phyloP scores from a whole-genome alignment of 2,329 filamentous ascomycete genomes.

The Sporothrix euskadiensis region DNA sequence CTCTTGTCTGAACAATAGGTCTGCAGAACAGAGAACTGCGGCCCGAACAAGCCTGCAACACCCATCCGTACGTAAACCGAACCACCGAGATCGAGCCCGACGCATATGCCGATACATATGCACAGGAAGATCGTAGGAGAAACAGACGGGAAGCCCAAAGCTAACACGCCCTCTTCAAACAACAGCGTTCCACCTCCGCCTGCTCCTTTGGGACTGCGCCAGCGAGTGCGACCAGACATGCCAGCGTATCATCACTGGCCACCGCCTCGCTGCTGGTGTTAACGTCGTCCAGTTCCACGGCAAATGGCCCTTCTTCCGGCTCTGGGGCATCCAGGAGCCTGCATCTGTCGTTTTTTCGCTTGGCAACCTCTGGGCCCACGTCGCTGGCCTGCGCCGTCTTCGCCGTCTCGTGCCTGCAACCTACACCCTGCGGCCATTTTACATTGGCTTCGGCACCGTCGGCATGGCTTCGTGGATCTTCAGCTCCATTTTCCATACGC shows the following conservation, averaged over 20 bases:
- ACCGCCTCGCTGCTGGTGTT: conserved; percentile 64
- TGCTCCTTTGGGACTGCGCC: conserved; percentile 89
- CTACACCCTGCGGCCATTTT: conserved; percentile 79
- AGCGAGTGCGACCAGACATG: conserved; percentile 97
- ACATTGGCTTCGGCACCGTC: conserved; percentile 75
- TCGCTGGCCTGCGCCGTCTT: conserved; percentile 70
- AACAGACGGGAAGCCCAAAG: background rate
- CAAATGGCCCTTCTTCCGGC: conserved; percentile 94
- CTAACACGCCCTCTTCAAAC: background rate
- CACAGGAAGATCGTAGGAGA: background rate
- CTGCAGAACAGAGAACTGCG: conserved; percentile 79
- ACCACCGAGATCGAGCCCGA: background rate
- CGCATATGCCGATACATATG: background rate
- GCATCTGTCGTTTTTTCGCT: conserved; percentile 91
- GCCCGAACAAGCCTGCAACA: conserved; percentile 56
- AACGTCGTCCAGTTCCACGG: conserved; percentile 91
- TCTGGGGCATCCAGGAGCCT: conserved; percentile 92
- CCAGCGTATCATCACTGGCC: conserved; percentile 84
- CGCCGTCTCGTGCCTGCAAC: conserved; percentile 66
- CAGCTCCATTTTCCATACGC: conserved; percentile 87
- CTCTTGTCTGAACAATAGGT: conserved; percentile 53
- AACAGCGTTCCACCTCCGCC: conserved; percentile 75
- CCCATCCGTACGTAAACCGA: conserved; percentile 64
- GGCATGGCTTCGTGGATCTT: conserved; percentile 83
- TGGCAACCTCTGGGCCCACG: conserved; percentile 86